Conservation (phyloP, 2,329 filamentous ascomycete genomes). For the Zasmidium angulare region DNA sequence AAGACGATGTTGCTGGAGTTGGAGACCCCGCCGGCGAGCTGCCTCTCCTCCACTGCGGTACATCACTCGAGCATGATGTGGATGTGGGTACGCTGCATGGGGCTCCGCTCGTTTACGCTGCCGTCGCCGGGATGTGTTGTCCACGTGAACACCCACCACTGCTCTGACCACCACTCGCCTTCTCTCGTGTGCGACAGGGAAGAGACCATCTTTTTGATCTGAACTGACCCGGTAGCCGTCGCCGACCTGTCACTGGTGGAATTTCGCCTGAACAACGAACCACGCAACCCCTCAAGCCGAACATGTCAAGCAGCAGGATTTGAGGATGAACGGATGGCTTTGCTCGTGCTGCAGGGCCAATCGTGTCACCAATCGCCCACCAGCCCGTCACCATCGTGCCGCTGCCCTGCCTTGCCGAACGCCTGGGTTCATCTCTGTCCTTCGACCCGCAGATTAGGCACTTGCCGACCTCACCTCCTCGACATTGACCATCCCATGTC, state of each 20-base stretch:
- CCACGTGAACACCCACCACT: not conserved
- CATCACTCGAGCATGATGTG: too few relatives aligned
- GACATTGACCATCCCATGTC: too few relatives aligned
- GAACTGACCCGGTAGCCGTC: not conserved
- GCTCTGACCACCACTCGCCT: not conserved
- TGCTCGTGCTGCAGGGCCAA: not conserved
- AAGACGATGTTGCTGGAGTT: too few relatives aligned
- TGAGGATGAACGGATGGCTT: not conserved
- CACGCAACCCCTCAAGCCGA: not conserved
- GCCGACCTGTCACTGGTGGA: not conserved
- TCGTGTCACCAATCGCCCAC: not conserved
- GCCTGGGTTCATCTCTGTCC: not conserved
- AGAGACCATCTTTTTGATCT: not conserved
- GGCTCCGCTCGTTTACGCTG: not conserved
- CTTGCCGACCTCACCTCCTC: not conserved
- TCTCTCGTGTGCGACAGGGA: not conserved
- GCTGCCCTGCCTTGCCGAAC: not conserved
- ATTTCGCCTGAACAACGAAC: not conserved
- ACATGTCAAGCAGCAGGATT: not conserved
- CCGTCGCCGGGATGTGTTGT: not conserved
- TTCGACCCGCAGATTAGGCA: not conserved
- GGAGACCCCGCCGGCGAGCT: too few relatives aligned
- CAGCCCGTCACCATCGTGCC: not conserved
- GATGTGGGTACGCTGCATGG: not conserved
- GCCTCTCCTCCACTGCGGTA: too few relatives aligned